Base-by-base conservation (phyloP, 768 basidiomycete genomes). In the Suillus subluteus region DNA sequence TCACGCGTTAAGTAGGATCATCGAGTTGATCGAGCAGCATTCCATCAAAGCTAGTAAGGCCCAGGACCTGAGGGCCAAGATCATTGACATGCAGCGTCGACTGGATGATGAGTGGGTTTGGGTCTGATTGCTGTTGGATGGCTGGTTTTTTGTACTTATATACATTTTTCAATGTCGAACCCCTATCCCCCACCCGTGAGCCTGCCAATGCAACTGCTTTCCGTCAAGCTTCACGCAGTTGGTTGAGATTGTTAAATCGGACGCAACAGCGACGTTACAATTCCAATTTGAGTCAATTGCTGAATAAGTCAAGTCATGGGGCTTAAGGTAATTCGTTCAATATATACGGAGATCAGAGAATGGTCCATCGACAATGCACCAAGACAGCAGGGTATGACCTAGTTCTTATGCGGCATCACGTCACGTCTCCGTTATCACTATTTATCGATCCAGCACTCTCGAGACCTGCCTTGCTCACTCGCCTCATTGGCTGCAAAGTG, bases 381-480 rank as follows among this genome's bases (percentile, higher is more conserved):
- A 40, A 59, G 23, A 59, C 38, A 26, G 23, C 23, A 41, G 40
- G 23, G 40, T 59, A 59, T 41, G 16, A n/a, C 40, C 16, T 30
- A 26, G 26, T 12, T 44, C 26, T 16, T 13, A 43, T 30, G 12
- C 41, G 18, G 11, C 3, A 43, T 61, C 59, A 61, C 1, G 26
- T 61, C 41, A 26, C 40, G 5, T 61, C 41, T 41, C 41, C 11
- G 2, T 61, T 41, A 13, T 32, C 41, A 6, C 26, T 26, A 43
- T 43, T 13, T 43, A 15, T 64, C 46, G 65, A 70, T 58, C 65
- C n/a, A 61, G 82, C 84, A 73, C 88, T 94, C 81, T 98, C 96
- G 69, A 98, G 78, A 40, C 96, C 96, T 6, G 96, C 95, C 79
- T 98, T 98, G 76, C 93, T 95, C 67, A 95, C 95, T 69, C 96